Evolutionary conservation across 176 grass and related monocot genomes (phyloP).

Genomic region (Zoysia pacifica): DNA sequence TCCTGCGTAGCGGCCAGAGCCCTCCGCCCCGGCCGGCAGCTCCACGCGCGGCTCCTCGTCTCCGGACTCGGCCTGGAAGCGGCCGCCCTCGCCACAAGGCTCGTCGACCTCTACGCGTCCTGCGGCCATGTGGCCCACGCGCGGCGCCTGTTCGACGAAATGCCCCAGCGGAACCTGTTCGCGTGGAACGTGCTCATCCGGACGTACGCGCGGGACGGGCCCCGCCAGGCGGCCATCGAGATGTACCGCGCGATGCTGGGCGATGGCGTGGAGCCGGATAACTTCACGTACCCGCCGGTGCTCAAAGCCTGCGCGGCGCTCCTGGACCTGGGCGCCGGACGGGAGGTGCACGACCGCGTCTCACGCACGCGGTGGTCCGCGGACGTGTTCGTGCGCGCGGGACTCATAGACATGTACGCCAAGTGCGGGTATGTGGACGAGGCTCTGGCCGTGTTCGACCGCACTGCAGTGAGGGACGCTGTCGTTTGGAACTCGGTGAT

Average conservation of each 20-base stretch:
- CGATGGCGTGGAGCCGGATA: conserved; percentile 50
- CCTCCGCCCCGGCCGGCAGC: conserved; percentile 43
- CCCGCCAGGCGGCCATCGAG: conserved; percentile 42
- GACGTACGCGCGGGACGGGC: conserved; percentile 55
- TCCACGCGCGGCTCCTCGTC: conserved; percentile 64
- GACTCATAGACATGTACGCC: conserved; percentile 72
- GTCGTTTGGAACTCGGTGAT: conserved; percentile 85
- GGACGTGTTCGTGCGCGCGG: conserved; percentile 56
- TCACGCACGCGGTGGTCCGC: conserved; percentile 30
- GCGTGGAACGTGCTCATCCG: conserved; percentile 77
- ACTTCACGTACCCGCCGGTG: conserved; percentile 67
- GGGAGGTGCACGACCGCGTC: conserved; percentile 52
- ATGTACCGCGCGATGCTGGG: conserved; percentile 57
- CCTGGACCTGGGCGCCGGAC: conserved; percentile 42
- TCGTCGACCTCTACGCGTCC: conserved; percentile 52
- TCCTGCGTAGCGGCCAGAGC: conserved; percentile 47
- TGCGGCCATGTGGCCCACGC: conserved; percentile 42
- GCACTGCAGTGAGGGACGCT: conserved; percentile 41
- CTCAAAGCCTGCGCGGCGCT: conserved; percentile 67
- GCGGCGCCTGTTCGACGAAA: conserved; percentile 66
- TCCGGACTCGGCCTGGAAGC: conserved; percentile 44
- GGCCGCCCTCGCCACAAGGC: conserved; percentile 45
- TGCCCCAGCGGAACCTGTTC: conserved; percentile 60
- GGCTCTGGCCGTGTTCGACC: conserved; percentile 53
- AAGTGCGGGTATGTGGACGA: conserved; percentile 63